A percentile compares a stretch with the other conserved stretches of the same genome.
These are phyloP conservation scores for Thalassiosira gravida DNA, from an alignment of 352 stramenopile species.

Conservation along the genomic window DNA sequence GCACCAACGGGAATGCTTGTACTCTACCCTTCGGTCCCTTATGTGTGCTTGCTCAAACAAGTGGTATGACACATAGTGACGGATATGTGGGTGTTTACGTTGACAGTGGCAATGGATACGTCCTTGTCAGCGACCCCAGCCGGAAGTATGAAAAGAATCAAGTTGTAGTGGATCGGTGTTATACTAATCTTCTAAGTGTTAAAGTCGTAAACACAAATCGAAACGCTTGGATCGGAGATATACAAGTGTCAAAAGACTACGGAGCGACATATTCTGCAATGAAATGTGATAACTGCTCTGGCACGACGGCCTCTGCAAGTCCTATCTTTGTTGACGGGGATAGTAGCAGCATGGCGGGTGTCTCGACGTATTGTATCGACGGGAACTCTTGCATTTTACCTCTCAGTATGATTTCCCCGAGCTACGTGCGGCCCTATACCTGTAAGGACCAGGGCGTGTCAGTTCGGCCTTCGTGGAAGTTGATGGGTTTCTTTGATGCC, in stretches of 20 bases:
- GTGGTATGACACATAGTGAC: neutral
- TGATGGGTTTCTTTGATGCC: conserved; percentile 28
- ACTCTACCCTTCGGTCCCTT: neutral
- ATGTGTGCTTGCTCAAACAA: neutral
- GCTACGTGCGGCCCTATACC: conserved; percentile 10
- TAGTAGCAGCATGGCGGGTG: too few species aligned
- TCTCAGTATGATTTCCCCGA: neutral
- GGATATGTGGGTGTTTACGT: neutral
- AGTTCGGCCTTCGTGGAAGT: conserved; percentile 19
- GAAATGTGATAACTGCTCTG: neutral
- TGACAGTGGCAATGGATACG: neutral
- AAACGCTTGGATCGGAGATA: neutral
- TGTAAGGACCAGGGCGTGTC: conserved; percentile 10
- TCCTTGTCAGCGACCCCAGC: neutral
- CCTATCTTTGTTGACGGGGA: too few species aligned
- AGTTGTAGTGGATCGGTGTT: neutral
- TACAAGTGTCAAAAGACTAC: neutral
- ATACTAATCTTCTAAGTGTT: neutral
- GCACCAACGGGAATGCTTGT: too few species aligned
- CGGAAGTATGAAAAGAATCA: neutral
- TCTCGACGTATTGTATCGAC: too few species aligned
- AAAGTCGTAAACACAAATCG: neutral
- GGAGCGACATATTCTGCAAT: neutral
- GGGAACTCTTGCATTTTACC: too few species aligned
- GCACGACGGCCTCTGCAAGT: too few species aligned